phyloP scores from a whole-genome alignment of 768 basidiomycete genomes.

The Cyclocybe aegerita region DNA sequence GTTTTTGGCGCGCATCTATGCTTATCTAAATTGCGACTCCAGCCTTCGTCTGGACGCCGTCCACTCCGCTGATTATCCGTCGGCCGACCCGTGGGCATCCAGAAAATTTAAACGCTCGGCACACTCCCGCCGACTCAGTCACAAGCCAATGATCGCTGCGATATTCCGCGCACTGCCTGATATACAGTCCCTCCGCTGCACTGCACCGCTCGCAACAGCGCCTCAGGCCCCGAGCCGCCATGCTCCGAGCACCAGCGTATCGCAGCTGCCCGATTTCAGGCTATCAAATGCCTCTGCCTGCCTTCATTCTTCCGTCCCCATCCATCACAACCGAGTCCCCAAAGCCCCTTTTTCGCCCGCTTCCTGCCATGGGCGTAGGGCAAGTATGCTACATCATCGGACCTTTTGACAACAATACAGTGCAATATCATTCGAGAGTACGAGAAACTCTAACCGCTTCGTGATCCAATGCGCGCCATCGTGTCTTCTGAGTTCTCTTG shows the following conservation, averaged over 20 bases:
- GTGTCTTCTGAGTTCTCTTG: constrained; percentile 84
- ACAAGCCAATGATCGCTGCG: too few species aligned
- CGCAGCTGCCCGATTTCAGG: background rate
- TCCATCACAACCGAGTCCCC: background rate
- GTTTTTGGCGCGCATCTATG: background rate
- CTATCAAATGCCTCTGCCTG: background rate
- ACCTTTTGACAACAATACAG: constrained; percentile 33
- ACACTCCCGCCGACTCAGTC: background rate
- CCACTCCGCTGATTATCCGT: constrained; percentile 1
- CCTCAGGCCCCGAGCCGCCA: too few species aligned
- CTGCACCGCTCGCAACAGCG: too few species aligned
- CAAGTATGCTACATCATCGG: constrained; percentile 38
- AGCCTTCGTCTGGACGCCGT: background rate
- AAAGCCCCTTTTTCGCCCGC: background rate
- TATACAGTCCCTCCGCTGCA: too few species aligned
- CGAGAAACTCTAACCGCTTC: constrained; percentile 55
- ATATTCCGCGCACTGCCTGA: too few species aligned
- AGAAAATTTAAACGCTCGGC: background rate
- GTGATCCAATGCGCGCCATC: constrained; percentile 73
- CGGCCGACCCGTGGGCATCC: constrained; percentile 10
- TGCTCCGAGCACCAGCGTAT: background rate
- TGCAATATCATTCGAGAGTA: constrained; percentile 13
- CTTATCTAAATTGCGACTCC: constrained; percentile 2
- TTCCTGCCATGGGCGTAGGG: background rate
- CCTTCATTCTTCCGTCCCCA: background rate